Evolutionary conservation across 345 rosid species (phyloP).

Genomic region (Hirschfeldia incana): DNA sequence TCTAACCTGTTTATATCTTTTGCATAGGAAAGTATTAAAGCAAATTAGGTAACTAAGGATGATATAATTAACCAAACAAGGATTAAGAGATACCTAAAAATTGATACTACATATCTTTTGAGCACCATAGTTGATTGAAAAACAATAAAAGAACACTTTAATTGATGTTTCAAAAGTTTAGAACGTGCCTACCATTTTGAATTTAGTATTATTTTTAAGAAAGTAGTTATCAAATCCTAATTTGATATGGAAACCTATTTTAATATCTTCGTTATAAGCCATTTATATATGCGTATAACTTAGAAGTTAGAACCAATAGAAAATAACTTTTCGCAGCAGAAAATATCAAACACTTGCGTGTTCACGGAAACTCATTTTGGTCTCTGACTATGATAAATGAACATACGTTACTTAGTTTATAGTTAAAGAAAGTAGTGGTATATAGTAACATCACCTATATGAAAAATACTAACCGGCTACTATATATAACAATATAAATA

Average conservation of each 20-base stretch:
- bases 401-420: not conserved
- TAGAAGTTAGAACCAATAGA: not conserved
- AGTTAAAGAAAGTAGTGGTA: not conserved
- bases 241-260: slow-evolving; percentile 7
- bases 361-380: not conserved
- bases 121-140: not conserved
- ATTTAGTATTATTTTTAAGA: not conserved
- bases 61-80: not conserved
- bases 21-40: not conserved
- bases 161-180: slow-evolving; percentile 12
- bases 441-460: not conserved
- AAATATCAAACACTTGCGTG: not conserved
- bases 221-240: not conserved
- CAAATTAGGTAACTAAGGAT: slow-evolving; percentile 16
- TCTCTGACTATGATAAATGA: not conserved
- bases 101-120: not conserved
- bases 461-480: not conserved
- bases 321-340: not conserved
- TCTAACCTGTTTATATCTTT: not conserved
- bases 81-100: not conserved
- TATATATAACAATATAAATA: not conserved
- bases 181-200: slow-evolving; percentile 1
- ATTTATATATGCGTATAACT: not conserved
- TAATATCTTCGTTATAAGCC: not conserved
- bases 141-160: not conserved